Conservation (phyloP, 441 rosid species). For the Pelargonium myrrhifolium region DNA sequence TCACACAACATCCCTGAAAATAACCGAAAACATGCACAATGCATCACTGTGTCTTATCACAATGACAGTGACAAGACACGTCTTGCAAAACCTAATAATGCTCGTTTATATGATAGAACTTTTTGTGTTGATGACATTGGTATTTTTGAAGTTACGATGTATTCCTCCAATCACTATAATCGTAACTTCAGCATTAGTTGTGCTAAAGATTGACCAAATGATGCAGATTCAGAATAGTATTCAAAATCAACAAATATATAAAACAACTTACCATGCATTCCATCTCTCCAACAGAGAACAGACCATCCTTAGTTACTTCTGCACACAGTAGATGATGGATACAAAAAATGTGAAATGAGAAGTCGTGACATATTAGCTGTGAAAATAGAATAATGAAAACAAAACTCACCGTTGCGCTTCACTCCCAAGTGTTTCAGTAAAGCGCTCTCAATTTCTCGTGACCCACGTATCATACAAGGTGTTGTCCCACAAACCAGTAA, state of each 20-base stretch:
- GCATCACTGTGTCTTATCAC: neutral
- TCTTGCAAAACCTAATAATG: too few species aligned
- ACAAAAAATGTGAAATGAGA: conserved; percentile 15
- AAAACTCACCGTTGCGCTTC: conserved; percentile 74
- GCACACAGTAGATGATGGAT: conserved; percentile 23
- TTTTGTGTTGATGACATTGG: too few species aligned
- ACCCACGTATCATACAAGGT: conserved; percentile 97
- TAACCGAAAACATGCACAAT: conserved; percentile 18
- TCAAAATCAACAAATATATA: conserved; percentile 6
- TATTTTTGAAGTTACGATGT: too few species aligned
- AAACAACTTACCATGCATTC: conserved; percentile 83
- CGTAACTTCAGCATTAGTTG: neutral
- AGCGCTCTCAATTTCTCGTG: conserved; percentile 81
- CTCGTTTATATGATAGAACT: too few species aligned
- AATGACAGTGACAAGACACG: too few species aligned
- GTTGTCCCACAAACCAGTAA: conserved; percentile 97
- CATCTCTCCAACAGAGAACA: conserved; percentile 99
- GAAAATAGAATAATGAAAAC: neutral
- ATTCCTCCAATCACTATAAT: too few species aligned
- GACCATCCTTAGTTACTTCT: conserved; percentile 97
- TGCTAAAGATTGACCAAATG: neutral
- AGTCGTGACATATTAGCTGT: neutral
- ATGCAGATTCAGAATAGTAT: conserved; percentile 6
- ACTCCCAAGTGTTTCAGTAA: conserved; percentile 90
- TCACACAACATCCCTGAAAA: conserved; percentile 90